Conservation (phyloP, 441 rosid species). For the Bocquillonia castaneifolia region DNA sequence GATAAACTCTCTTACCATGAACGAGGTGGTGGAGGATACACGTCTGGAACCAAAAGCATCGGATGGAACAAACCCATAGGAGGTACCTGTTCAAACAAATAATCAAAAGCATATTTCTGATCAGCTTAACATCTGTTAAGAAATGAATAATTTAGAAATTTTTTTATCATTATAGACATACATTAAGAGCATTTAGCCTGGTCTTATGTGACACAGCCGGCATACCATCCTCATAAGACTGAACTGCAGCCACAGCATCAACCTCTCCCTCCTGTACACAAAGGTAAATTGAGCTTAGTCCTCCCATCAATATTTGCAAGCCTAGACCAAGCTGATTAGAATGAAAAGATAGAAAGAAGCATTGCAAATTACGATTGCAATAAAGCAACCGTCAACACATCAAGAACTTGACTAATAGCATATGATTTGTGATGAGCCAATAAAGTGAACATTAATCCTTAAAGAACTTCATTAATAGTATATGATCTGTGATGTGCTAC, state of each 20-base stretch:
- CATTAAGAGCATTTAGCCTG: conserved; percentile 82
- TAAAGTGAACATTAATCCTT: background rate
- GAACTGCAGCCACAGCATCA: conserved; percentile 61
- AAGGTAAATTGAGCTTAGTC: conserved; percentile 13
- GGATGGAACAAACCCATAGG: conserved; percentile 97
- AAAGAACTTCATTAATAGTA: background rate
- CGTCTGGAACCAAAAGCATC: conserved; percentile 82
- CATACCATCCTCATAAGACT: conserved; percentile 74
- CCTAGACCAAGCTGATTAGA: no score
- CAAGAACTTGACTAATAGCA: no score
- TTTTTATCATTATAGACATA: conserved; percentile 30
- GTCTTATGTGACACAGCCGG: conserved; percentile 78
- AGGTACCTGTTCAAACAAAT: conserved; percentile 56
- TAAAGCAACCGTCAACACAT: background rate
- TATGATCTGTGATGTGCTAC: background rate
- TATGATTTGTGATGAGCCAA: no score
- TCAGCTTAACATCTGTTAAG: conserved; percentile 14
- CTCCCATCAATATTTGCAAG: no score
- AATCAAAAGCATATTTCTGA: conserved; percentile 7
- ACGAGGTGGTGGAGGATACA: conserved; percentile 82
- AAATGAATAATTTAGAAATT: conserved; percentile 12
- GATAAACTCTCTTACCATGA: conserved; percentile 50
- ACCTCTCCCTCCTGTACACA: conserved; percentile 67
- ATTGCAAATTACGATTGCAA: no score
- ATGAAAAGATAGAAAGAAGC: no score